These are phyloP conservation scores for Collybiopsis luxurians DNA, from an alignment of 768 basidiomycete genomes.

Conservation along the genomic window DNA sequence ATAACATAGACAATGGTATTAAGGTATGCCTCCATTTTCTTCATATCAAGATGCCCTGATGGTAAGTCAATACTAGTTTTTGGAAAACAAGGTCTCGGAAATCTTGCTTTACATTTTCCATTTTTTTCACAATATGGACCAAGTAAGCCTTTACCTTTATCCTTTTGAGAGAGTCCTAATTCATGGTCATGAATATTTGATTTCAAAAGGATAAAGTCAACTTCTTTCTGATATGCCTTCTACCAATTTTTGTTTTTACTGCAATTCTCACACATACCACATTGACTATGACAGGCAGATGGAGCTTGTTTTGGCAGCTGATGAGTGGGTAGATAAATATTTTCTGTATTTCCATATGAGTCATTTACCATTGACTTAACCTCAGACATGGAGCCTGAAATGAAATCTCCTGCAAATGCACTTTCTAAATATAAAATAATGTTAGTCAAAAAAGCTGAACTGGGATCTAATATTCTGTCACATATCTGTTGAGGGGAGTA, in stretches of 20 bases:
- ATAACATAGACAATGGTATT: neutral
- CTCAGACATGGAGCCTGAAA: neutral
- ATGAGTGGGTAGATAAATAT: neutral
- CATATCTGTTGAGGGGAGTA: slow-evolving; percentile 7
- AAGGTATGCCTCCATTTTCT: neutral
- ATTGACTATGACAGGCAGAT: neutral
- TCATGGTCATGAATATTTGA: neutral
- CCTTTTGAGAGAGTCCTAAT: neutral
- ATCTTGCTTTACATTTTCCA: neutral
- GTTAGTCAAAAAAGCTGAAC: neutral
- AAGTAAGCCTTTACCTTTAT: neutral
- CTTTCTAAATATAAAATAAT: slow-evolving; percentile 4
- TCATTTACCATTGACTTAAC: neutral
- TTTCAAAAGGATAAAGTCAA: neutral
- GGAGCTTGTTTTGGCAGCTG: neutral
- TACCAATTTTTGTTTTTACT: neutral
- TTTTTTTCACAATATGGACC: neutral
- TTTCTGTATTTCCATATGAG: neutral
- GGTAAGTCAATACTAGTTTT: neutral
- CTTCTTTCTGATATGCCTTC: neutral
- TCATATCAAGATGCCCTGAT: neutral
- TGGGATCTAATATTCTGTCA: neutral
- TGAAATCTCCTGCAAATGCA: slow-evolving; percentile 3
- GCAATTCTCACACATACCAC: neutral
- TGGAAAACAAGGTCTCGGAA: neutral